Percentiles rank a stretch among this genome's conserved stretches.
phyloP scores from a whole-genome alignment of 139 green algal species.

The Eudorina sp. region DNA sequence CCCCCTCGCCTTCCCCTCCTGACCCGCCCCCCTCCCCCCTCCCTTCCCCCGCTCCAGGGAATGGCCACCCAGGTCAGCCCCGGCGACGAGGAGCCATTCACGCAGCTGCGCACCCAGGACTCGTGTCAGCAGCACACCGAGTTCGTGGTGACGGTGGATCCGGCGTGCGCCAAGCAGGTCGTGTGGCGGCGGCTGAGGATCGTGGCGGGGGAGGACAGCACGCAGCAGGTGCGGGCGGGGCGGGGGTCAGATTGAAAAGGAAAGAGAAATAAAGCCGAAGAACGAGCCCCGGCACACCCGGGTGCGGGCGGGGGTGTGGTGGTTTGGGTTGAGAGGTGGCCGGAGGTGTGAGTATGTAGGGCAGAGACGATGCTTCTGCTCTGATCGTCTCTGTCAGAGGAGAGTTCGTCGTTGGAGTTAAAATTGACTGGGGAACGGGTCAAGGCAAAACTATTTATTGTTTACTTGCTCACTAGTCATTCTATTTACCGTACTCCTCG shows the following conservation, averaged over 20 bases:
- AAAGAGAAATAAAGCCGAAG: no score
- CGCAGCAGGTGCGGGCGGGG: neutral
- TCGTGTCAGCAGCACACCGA: conserved; percentile 39
- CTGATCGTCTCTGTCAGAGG: no score
- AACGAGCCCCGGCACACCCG: no score
- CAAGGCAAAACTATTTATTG: no score
- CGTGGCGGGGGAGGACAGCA: conserved; percentile 22
- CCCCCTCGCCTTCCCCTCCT: neutral
- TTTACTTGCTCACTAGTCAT: no score
- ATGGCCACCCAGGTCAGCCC: conserved; percentile 42
- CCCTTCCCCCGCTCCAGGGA: conserved; percentile 16
- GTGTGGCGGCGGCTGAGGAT: conserved; percentile 50
- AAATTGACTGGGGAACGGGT: no score
- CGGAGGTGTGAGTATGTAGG: neutral
- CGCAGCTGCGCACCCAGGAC: conserved; percentile 34
- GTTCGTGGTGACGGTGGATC: conserved; percentile 40
- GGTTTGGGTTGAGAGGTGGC: neutral
- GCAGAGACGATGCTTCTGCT: no score
- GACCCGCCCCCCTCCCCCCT: neutral
- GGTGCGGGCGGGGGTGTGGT: neutral
- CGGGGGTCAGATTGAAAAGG: neutral
- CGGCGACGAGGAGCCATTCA: conserved; percentile 22
- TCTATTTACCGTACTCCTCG: no score
- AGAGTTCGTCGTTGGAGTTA: no score
- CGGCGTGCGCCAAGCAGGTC: neutral